Evolutionary conservation across 2,329 filamentous ascomycete genomes (phyloP).

Genomic region (Lasiodiplodia theobromae): DNA sequence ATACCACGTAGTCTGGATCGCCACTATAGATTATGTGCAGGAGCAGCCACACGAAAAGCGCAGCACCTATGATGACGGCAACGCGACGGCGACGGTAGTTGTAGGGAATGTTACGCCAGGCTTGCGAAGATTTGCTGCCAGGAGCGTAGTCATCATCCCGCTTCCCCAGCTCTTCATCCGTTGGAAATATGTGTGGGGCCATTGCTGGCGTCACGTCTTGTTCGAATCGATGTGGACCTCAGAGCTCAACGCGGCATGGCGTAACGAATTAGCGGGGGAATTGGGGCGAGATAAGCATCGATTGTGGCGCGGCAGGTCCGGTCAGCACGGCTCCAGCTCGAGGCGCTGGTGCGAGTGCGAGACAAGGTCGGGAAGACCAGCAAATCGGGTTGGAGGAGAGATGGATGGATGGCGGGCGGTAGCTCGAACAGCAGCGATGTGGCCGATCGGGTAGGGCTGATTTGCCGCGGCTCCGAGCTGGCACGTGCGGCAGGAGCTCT

Average conservation of each 20-base stretch:
- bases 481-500: background rate
- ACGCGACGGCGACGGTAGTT: conserved; percentile 60
- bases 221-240: background rate
- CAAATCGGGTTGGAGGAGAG: background rate
- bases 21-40: conserved; percentile 58
- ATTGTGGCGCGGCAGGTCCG: background rate
- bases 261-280: background rate
- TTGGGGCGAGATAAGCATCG: background rate
- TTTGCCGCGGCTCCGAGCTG: background rate
- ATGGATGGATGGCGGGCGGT: background rate
- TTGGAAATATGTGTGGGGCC: conserved; percentile 48
- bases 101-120: conserved; percentile 40
- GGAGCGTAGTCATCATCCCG: conserved; percentile 68
- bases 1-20: background rate
- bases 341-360: too few species aligned
- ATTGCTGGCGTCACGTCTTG: background rate
- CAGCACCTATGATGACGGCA: conserved; percentile 43
- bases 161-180: conserved; percentile 70
- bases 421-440: conserved; percentile 19
- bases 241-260: conserved; percentile 5
- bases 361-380: background rate
- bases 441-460: conserved; percentile 21
- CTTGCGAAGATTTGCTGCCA: conserved; percentile 43
- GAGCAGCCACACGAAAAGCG: conserved; percentile 67
- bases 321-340: background rate